Conservation (phyloP, 371 early-diverging fungal genomes). For the Mucor lusitanicus region DNA sequence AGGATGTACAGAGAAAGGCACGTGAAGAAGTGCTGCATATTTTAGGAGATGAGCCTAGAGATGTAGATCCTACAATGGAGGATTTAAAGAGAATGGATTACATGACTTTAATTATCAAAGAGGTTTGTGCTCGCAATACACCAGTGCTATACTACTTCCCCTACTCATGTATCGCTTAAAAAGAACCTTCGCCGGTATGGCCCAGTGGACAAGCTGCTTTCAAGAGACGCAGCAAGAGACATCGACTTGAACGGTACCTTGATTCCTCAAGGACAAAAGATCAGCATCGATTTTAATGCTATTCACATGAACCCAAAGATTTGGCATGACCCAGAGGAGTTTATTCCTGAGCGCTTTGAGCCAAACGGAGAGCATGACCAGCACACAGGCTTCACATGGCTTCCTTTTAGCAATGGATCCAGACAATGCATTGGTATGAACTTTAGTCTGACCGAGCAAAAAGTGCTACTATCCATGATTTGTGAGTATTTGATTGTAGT, state of each 20-base stretch:
- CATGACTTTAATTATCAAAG: conserved; percentile 42
- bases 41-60: conserved; percentile 44
- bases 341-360: conserved; percentile 56
- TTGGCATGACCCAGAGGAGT: conserved; percentile 42
- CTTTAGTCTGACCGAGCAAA: conserved; percentile 58
- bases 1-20: conserved; percentile 37
- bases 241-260: conserved; percentile 4
- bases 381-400: conserved; percentile 36
- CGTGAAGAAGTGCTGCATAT: conserved; percentile 45
- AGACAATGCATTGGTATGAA: conserved; percentile 63
- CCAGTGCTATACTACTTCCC: too few relatives aligned
- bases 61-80: conserved; percentile 45
- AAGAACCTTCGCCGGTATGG: conserved; percentile 18
- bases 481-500: conserved; percentile 27
- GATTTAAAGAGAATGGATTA: conserved; percentile 47
- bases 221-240: conserved; percentile 17
- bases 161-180: neutral
- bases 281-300: conserved; percentile 16
- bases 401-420: conserved; percentile 55
- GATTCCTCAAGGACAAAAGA: conserved; percentile 13
- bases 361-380: conserved; percentile 33
- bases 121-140: conserved; percentile 16
- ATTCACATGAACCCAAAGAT: conserved; percentile 34
- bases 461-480: conserved; percentile 54
- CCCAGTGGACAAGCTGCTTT: conserved; percentile 10